Base-by-base conservation (phyloP, 768 basidiomycete genomes). In the Lactarius sp. region DNA sequence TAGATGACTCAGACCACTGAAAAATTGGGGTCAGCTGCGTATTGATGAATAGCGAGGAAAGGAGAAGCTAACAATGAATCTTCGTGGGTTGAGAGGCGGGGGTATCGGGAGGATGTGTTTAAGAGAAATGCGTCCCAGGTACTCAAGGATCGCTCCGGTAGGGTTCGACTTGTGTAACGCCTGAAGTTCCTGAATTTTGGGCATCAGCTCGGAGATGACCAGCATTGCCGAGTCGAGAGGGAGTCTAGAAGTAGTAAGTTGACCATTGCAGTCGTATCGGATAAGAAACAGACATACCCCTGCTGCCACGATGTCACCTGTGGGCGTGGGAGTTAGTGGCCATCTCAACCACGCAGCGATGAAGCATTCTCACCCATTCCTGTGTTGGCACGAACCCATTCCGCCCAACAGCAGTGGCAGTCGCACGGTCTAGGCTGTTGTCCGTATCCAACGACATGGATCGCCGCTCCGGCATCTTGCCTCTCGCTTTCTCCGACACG, bases 351-450 rank as follows among this genome's bases (percentile, higher is more conserved):
- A 47, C 9, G 60, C 52, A 44, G 10, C 18, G 46, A 52, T n/a
- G 59, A 27, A 61, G 47, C n/a, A 1, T 41, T 70, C 81, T 60
- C 67, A 93, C 94, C 96, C 97, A 99, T 84, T 94, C 93, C 73
- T 97, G 92, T 3, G 94, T 97, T 12, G 97, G 94, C 8, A 95
- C 80, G 74, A 98, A 99, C 3, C 94, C 92, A 73, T 93, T 95
- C 68, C 89, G 81, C 34, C 94, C 94, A 18, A 95, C 83, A 13
- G 85, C 86, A 18, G 79, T 78, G 36, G 83, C 79, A n/a, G 88
- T 85, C 27, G 84, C 75, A 36, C 83, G 82, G 62, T 92, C 88
- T 53, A 87, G 71, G 60, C 82, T 81, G 46, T 75, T 77, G 54
- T 80, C 80, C 61, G 75, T 78, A 61, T 78, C 77, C 56, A 82